phyloP scores from a whole-genome alignment of 2,329 filamentous ascomycete genomes.

The Alternaria sp. region DNA sequence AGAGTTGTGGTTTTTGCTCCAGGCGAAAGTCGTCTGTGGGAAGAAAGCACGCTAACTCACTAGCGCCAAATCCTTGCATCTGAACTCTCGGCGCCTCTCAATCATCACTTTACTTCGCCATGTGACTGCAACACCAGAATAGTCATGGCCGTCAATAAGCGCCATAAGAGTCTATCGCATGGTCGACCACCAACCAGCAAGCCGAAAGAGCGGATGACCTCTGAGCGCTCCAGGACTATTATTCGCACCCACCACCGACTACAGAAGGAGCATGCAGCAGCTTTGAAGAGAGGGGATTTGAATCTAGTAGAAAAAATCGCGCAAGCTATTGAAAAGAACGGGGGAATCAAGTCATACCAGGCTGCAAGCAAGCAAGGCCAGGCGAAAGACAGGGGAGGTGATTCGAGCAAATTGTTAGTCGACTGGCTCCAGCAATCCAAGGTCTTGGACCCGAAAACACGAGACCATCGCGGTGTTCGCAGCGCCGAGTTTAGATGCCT shows the following conservation, averaged over 20 bases:
- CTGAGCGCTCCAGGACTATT: constrained; percentile 65
- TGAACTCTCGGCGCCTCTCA: constrained; percentile 28
- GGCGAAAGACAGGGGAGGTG: constrained; percentile 67
- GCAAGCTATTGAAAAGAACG: constrained; percentile 62
- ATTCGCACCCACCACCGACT: constrained; percentile 68
- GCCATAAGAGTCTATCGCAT: constrained; percentile 45
- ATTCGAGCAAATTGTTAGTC: constrained; percentile 67
- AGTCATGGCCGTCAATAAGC: constrained; percentile 47
- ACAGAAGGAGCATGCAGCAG: constrained; percentile 64
- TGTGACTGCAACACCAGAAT: constrained; percentile 9
- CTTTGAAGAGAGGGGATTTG: constrained; percentile 55
- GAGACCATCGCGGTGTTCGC: constrained; percentile 12
- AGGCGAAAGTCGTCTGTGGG: constrained; percentile 19
- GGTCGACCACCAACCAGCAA: constrained; percentile 45
- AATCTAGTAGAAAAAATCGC: constrained; percentile 56
- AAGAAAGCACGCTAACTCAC: constrained; percentile 26
- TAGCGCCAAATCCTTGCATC: constrained; percentile 30
- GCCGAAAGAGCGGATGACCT: constrained; percentile 57
- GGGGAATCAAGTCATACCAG: constrained; percentile 68
- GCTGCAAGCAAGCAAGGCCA: constrained; percentile 70
- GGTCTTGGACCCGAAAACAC: constrained; percentile 29
- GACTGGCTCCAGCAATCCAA: constrained; percentile 61
- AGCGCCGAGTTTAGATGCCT: constrained; percentile 68
- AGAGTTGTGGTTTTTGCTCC: constrained; percentile 26
- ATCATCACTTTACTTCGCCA: constrained; percentile 4